Conservation (phyloP, 169 alveolate species). For the Ichthyophthirius multifiliis region DNA sequence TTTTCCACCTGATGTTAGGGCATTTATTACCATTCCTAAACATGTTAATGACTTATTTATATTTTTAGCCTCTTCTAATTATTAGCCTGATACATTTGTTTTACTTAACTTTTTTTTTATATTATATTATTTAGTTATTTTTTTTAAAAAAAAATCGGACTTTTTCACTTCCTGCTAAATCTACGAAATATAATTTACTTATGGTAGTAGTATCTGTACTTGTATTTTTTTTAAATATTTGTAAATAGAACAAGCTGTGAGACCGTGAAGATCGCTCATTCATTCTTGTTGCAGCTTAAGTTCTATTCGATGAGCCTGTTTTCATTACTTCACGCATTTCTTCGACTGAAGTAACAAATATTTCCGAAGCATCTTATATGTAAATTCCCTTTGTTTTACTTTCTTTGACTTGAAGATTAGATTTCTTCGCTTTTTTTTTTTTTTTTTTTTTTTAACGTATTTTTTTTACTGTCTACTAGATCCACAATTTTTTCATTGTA, state of each 20-base stretch:
- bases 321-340: conserved; percentile 74
- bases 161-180: conserved; percentile 87
- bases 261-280: conserved; percentile 77
- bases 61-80: conserved; percentile 83
- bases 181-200: conserved; percentile 80
- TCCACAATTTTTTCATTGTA: conserved; percentile 80
- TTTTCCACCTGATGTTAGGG: conserved; percentile 69
- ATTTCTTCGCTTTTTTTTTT: conserved; percentile 58
- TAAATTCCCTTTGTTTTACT: conserved; percentile 67
- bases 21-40: conserved; percentile 81
- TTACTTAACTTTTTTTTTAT: conserved; percentile 28
- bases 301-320: conserved; percentile 74
- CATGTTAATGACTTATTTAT: conserved; percentile 80
- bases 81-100: conserved; percentile 70
- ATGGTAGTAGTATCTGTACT: conserved; percentile 61
- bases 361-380: conserved; percentile 74
- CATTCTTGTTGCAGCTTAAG: conserved; percentile 81
- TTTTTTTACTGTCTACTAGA: conserved; percentile 48
- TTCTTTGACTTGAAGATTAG: conserved; percentile 67
- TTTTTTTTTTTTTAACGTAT: not conserved
- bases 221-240: conserved; percentile 53
- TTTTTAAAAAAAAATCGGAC: not conserved
- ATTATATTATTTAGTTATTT: not conserved
- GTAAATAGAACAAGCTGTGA: conserved; percentile 67
- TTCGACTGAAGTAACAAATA: conserved; percentile 55